Percentiles rank a stretch among this genome's conserved stretches.
These are phyloP conservation scores for Luffa aegyptiaca DNA, from an alignment of 306 rosid genomes.

Conservation along the genomic window DNA sequence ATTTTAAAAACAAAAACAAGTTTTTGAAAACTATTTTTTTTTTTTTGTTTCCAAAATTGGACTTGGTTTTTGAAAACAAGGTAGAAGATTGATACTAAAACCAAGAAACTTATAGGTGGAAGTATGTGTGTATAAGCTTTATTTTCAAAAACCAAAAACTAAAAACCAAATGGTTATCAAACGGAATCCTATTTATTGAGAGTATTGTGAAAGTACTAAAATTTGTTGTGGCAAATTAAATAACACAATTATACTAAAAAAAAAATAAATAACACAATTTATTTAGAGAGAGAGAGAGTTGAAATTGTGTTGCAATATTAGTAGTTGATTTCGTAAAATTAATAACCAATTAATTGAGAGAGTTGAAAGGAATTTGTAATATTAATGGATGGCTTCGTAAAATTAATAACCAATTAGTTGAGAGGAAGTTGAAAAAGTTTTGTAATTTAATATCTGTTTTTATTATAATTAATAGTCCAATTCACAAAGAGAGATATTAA, in stretches of 20 bases:
- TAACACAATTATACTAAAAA: no score
- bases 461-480: background rate
- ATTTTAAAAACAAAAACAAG: no score
- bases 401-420: background rate
- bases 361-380: background rate
- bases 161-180: no score
- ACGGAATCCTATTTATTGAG: no score
- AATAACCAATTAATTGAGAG: background rate
- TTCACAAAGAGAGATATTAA: background rate
- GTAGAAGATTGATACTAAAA: no score
- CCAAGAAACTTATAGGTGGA: no score
- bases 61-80: no score
- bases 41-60: no score
- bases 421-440: background rate
- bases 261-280: background rate
- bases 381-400: background rate
- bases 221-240: background rate
- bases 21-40: no score
- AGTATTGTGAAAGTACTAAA: background rate
- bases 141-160: no score
- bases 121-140: no score
- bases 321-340: background rate
- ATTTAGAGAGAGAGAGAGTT: background rate
- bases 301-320: background rate
- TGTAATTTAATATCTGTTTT: no score